These are phyloP conservation scores for Globisporangium parvum DNA, from an alignment of 352 stramenopile genomes.

Conservation along the genomic window DNA sequence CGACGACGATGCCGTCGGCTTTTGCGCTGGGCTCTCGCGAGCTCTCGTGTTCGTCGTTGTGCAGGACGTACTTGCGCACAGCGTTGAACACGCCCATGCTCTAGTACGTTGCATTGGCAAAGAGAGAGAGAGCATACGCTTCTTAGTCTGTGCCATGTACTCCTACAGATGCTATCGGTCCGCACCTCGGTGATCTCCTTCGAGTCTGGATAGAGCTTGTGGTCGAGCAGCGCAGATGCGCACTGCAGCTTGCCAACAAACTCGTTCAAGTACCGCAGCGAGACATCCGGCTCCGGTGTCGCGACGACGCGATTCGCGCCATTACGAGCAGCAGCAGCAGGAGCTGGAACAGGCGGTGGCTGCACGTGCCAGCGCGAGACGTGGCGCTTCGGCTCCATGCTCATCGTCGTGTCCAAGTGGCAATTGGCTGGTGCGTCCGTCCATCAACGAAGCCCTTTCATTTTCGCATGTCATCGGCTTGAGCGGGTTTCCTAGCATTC, in stretches of 20 bases:
- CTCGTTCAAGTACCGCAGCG: constrained; percentile 79
- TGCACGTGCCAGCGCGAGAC: constrained; percentile 35
- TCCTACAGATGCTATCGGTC: not conserved
- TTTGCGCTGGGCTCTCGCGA: constrained; percentile 8
- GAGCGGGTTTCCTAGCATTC: too few species aligned
- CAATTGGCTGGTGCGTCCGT: too few species aligned
- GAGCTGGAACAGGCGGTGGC: not conserved
- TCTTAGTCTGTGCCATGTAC: not conserved
- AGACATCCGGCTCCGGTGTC: constrained; percentile 22
- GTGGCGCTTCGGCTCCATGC: constrained; percentile 22
- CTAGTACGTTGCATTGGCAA: constrained; percentile 22
- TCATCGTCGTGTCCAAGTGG: too few species aligned
- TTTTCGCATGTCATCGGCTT: too few species aligned
- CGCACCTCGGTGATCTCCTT: constrained; percentile 81
- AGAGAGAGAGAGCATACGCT: not conserved
- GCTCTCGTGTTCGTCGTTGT: constrained; percentile 13
- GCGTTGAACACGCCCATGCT: constrained; percentile 85
- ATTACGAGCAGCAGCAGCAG: constrained; percentile 1
- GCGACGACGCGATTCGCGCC: not conserved
- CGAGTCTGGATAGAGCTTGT: constrained; percentile 70
- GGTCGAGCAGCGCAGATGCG: constrained; percentile 53
- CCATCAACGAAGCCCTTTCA: too few species aligned
- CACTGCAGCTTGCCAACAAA: constrained; percentile 81
- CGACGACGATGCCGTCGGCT: constrained; percentile 67
- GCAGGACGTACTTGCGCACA: constrained; percentile 55